A percentile compares a stretch with the other conserved stretches of the same genome.
phyloP scores from a whole-genome alignment of 1,284 basidiomycete species.

The Leccinum pachyderme region DNA sequence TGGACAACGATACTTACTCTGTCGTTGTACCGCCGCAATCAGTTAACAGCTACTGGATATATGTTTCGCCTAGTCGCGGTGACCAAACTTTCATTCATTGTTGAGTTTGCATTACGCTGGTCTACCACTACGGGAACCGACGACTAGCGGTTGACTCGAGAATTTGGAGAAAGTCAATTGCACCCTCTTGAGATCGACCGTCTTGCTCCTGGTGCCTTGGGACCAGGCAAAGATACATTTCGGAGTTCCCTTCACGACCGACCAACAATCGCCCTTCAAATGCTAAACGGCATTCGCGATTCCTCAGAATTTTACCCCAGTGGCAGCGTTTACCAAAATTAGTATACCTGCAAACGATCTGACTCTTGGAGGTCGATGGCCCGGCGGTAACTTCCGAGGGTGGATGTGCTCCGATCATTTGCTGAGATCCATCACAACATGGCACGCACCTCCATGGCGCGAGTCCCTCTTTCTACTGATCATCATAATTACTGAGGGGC shows the following conservation, averaged over 20 bases:
- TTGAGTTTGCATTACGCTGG: conserved; percentile 45
- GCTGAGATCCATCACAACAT: conserved; percentile 22
- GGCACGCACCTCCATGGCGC: conserved; percentile 38
- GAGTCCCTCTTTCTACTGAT: conserved; percentile 2
- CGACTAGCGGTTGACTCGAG: conserved; percentile 18
- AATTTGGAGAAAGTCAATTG: conserved; percentile 35
- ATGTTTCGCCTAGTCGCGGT: conserved; percentile 25
- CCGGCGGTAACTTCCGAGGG: conserved; percentile 30
- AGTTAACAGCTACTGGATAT: conserved; percentile 35
- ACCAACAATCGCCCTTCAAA: conserved; percentile 47
- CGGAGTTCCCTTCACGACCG: conserved; percentile 38
- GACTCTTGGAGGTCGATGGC: conserved; percentile 28
- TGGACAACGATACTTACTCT: conserved; percentile 40
- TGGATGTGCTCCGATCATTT: neutral
- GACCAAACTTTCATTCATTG: conserved; percentile 30
- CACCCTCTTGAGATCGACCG: conserved; percentile 24
- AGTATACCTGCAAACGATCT: conserved; percentile 33
- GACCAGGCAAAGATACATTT: conserved; percentile 29
- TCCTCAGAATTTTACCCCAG: conserved; percentile 44
- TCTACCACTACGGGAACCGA: conserved; percentile 37
- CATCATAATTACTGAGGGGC: neutral
- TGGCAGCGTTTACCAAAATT: conserved; percentile 46
- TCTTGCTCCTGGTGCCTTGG: conserved; percentile 33
- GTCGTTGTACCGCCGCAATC: conserved; percentile 39
- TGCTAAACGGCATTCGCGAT: conserved; percentile 45